These are phyloP conservation scores for Dovyalis caffra DNA, from an alignment of 345 rosid species.

Conservation along the genomic window DNA sequence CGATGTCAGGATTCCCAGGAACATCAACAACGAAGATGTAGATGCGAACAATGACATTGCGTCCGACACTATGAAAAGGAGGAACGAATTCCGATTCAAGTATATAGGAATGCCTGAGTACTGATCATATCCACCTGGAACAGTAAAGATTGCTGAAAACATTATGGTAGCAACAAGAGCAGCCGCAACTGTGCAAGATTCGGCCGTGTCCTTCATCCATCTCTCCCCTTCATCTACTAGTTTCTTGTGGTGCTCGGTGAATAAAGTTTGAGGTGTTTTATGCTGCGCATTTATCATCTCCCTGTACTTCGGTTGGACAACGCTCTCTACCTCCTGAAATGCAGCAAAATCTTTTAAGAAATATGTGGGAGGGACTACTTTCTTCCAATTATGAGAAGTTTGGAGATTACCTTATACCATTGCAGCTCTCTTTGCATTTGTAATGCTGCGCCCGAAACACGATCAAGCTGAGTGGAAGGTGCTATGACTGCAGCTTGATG, in stretches of 20 bases:
- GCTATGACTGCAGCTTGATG: constrained; percentile 66
- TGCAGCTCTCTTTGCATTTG: constrained; percentile 84
- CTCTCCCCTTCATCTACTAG: constrained; percentile 29
- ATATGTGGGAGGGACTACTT: not conserved
- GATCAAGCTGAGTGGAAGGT: constrained; percentile 56
- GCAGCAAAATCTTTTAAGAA: not conserved
- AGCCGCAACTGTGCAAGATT: constrained; percentile 32
- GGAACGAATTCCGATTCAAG: constrained; percentile 13
- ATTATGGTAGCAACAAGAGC: constrained; percentile 31
- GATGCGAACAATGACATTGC: constrained; percentile 30
- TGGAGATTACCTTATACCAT: constrained; percentile 64
- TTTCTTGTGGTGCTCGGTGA: constrained; percentile 49
- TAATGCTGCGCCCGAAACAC: constrained; percentile 65
- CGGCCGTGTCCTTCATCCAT: constrained; percentile 34
- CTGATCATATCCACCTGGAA: constrained; percentile 28
- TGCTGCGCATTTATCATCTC: constrained; percentile 46
- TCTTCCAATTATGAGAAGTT: not conserved
- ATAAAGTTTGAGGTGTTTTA: constrained; percentile 51
- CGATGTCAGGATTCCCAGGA: constrained; percentile 34
- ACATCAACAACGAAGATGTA: constrained; percentile 24
- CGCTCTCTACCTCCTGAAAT: constrained; percentile 61
- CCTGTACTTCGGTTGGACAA: constrained; percentile 62
- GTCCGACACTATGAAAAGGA: constrained; percentile 24
- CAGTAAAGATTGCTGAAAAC: constrained; percentile 33
- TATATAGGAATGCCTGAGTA: constrained; percentile 12